phyloP scores from a whole-genome alignment of 805 yeast species.

The Cyberlindnera amylophila region DNA sequence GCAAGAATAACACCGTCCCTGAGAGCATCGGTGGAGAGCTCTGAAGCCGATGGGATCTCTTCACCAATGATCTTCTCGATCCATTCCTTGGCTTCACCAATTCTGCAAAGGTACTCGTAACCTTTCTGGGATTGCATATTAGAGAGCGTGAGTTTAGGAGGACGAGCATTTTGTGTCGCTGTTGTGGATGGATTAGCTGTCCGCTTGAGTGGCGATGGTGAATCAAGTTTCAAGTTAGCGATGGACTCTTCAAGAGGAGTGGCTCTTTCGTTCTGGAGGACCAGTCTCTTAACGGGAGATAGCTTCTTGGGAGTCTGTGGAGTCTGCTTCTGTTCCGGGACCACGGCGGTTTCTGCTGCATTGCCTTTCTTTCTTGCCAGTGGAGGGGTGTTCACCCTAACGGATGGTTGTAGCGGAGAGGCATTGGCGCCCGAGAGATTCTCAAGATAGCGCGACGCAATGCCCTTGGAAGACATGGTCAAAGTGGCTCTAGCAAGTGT shows the following conservation, averaged over 20 bases:
- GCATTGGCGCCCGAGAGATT: conserved; percentile 12
- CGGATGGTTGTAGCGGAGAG: conserved; percentile 21
- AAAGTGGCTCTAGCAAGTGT: neutral
- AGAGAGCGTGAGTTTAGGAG: conserved; percentile 17
- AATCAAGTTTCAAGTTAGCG: conserved; percentile 21
- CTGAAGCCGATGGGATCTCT: conserved; percentile 50
- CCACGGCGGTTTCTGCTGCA: neutral
- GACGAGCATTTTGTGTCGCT: conserved; percentile 1
- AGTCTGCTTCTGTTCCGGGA: no score
- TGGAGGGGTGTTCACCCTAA: conserved; percentile 14
- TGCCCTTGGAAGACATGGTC: conserved; percentile 15
- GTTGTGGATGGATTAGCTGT: conserved; percentile 1
- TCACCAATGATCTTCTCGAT: conserved; percentile 60
- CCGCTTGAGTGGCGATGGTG: conserved; percentile 27
- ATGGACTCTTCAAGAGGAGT: conserved; percentile 19
- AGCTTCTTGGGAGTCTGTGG: neutral
- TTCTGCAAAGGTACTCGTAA: conserved; percentile 77
- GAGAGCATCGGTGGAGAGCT: conserved; percentile 55
- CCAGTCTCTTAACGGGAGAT: conserved; percentile 8
- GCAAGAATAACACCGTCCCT: conserved; percentile 87
- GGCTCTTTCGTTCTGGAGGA: conserved; percentile 13
- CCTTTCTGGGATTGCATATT: conserved; percentile 34
- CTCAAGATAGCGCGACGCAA: conserved; percentile 28
- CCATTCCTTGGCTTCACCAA: conserved; percentile 81
- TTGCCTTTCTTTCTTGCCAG: neutral